These are phyloP conservation scores for Suhomyces coccinellae DNA, from an alignment of 1,139 yeast species.

Conservation along the genomic window DNA sequence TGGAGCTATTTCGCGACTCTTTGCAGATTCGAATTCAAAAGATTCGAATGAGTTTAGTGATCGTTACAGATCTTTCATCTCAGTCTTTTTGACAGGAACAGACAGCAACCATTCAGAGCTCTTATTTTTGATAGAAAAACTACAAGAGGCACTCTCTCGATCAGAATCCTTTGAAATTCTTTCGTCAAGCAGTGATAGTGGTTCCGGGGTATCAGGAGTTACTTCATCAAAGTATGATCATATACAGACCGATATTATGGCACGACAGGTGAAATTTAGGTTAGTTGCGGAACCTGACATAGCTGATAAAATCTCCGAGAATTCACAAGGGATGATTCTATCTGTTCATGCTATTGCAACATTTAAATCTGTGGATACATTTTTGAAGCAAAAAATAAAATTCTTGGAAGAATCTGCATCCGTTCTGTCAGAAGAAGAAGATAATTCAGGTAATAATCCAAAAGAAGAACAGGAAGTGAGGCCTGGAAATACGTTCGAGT, in stretches of 20 bases:
- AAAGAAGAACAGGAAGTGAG: conserved; percentile 14
- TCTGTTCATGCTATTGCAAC: conserved; percentile 92
- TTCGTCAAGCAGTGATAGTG: conserved; percentile 45
- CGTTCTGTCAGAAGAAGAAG: background rate
- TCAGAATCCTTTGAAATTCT: conserved; percentile 75
- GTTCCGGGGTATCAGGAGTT: conserved; percentile 4
- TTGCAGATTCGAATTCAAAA: conserved; percentile 27
- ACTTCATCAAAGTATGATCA: conserved; percentile 4
- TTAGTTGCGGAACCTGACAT: conserved; percentile 38
- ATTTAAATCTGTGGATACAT: conserved; percentile 67
- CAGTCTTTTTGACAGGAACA: conserved; percentile 39
- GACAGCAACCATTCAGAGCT: conserved; percentile 34
- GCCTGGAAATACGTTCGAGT: conserved; percentile 49
- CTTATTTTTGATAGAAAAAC: conserved; percentile 47
- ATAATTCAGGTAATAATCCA: background rate
- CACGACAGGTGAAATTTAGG: conserved; percentile 67
- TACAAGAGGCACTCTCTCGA: conserved; percentile 76
- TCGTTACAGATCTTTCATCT: conserved; percentile 49
- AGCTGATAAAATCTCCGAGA: conserved; percentile 27
- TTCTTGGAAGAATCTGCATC: conserved; percentile 11
- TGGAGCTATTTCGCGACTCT: conserved; percentile 43
- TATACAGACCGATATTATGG: conserved; percentile 59
- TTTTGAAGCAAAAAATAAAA: conserved; percentile 44
- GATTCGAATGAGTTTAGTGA: conserved; percentile 16
- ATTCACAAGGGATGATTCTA: conserved; percentile 47